phyloP scores from a whole-genome alignment of 129 eudicot genomes.

The Centella asiatica region DNA sequence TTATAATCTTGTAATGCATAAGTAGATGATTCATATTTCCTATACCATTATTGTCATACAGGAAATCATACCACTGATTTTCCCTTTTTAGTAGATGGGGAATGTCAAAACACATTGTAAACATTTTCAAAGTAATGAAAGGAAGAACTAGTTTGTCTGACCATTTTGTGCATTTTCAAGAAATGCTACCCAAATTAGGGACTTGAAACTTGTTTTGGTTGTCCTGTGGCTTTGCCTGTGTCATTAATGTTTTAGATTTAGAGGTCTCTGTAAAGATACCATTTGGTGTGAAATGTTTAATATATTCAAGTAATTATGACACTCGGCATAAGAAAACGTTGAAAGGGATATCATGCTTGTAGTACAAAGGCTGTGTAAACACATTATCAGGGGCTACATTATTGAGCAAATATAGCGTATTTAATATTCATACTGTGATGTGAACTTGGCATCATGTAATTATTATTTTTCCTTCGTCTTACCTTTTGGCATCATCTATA shows the following conservation, averaged over 20 bases:
- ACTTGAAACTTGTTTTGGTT: neutral
- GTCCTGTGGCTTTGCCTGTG: neutral
- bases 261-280: neutral
- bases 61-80: neutral
- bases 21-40: constrained; percentile 23
- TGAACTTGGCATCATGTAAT: too few species aligned
- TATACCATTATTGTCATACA: constrained; percentile 5
- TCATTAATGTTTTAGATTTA: neutral
- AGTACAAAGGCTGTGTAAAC: too few species aligned
- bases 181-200: neutral
- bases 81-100: constrained; percentile 23
- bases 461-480: too few species aligned
- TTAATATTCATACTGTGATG: too few species aligned
- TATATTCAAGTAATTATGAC: too few species aligned
- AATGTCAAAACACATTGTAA: constrained; percentile 1
- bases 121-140: neutral
- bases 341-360: too few species aligned
- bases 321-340: too few species aligned
- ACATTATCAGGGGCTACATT: too few species aligned
- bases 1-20: neutral
- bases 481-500: too few species aligned
- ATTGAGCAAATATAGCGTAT: too few species aligned
- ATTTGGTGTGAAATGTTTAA: neutral
- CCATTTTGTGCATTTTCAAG: neutral
- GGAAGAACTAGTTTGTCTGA: neutral